Conservation (phyloP, 306 rosid species). For the Trifolium fragiferum region DNA sequence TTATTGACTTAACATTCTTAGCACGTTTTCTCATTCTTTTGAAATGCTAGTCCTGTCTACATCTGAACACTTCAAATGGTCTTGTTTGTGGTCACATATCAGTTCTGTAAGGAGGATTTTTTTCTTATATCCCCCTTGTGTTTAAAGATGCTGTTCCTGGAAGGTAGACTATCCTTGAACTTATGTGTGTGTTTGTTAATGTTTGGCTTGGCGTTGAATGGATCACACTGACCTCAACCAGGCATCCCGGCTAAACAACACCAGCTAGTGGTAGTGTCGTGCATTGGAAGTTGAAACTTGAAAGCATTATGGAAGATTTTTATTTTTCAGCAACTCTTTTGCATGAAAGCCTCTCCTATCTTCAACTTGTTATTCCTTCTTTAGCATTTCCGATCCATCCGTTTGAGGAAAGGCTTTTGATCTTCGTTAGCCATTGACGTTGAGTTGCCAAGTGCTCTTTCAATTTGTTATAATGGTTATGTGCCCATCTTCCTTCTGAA, state of each 20-base stretch:
- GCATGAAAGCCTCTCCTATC: not conserved
- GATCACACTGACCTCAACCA: too few relatives aligned
- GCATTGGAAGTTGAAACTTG: too few relatives aligned
- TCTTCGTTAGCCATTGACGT: not conserved
- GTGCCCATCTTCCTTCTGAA: not conserved
- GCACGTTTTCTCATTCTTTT: not conserved
- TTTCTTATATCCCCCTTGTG: not conserved
- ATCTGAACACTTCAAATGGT: not conserved
- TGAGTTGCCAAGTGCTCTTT: too few relatives aligned
- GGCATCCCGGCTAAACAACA: too few relatives aligned
- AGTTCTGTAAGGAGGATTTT: not conserved
- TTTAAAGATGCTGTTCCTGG: not conserved
- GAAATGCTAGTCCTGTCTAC: conserved; percentile 4
- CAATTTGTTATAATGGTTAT: too few relatives aligned
- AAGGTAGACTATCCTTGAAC: not conserved
- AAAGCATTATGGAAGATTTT: too few relatives aligned
- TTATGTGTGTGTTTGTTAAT: not conserved
- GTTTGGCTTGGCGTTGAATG: too few relatives aligned
- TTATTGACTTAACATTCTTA: not conserved
- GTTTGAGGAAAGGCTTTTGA: not conserved
- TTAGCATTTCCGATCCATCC: not conserved
- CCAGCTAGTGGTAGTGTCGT: too few relatives aligned
- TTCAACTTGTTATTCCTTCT: not conserved
- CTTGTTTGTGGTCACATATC: not conserved
- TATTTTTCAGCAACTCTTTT: not conserved